Conservation (phyloP, 1,284 basidiomycete genomes). For the Trichosporon coremiiforme region DNA sequence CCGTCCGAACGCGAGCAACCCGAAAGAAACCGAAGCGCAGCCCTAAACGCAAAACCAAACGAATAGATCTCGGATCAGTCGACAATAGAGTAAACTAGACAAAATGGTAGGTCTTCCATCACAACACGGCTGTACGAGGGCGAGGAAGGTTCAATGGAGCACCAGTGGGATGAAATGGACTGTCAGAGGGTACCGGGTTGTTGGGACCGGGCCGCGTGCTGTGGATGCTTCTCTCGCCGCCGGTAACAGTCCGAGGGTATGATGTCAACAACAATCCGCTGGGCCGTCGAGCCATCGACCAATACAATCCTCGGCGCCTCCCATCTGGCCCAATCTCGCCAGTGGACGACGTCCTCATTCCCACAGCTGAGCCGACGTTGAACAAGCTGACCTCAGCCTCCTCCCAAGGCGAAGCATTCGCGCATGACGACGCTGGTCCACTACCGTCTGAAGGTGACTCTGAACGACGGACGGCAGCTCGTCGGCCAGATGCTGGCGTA, state of each 20-base stretch:
- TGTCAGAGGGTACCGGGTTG: neutral
- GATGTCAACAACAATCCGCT: neutral
- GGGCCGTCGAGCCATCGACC: neutral
- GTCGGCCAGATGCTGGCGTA: constrained; percentile 99
- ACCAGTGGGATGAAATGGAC: neutral
- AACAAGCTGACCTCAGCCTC: constrained; percentile 27
- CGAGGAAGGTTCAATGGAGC: neutral
- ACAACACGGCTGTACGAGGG: neutral
- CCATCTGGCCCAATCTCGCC: neutral
- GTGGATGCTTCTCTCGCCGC: neutral
- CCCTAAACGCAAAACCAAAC: neutral
- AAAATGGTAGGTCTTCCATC: neutral
- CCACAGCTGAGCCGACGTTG: neutral
- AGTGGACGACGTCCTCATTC: neutral
- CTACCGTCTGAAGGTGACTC: constrained; percentile 94
- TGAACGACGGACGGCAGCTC: constrained; percentile 94
- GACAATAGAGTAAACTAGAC: neutral
- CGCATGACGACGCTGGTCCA: constrained; percentile 98
- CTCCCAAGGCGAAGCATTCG: constrained; percentile 90
- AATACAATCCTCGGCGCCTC: neutral
- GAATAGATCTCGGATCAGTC: neutral
- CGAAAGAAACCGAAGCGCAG: neutral
- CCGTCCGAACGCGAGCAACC: neutral
- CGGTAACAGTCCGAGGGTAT: neutral
- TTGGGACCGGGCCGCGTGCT: neutral